phyloP scores from a whole-genome alignment of 257 asterid genomes.

The Cordia subcordata region DNA sequence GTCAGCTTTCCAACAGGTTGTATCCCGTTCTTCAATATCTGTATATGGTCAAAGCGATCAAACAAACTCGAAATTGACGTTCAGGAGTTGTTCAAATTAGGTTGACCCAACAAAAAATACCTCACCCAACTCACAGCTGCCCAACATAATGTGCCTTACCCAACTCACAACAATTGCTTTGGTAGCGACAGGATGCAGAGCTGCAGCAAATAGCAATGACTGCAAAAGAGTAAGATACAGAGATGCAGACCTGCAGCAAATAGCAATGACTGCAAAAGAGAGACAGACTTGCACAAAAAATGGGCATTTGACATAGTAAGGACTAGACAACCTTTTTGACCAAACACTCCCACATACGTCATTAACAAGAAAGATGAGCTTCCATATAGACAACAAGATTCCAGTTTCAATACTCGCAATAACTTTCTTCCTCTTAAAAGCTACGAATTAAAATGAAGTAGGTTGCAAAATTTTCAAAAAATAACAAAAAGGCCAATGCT shows the following conservation, averaged over 20 bases:
- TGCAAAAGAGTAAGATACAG: too few species aligned
- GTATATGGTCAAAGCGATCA: constrained; percentile 15
- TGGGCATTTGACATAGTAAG: constrained; percentile 7
- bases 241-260: constrained; percentile 99
- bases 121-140: too few species aligned
- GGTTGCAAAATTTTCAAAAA: constrained; percentile 1
- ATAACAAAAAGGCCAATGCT: constrained; percentile 16
- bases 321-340: not conserved
- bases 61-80: too few species aligned
- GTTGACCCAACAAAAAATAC: constrained; percentile 10
- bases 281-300: constrained; percentile 11
- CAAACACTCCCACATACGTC: too few species aligned
- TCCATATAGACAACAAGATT: too few species aligned
- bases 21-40: constrained; percentile 96
- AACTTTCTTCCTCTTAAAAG: too few species aligned
- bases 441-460: too few species aligned
- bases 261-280: constrained; percentile 82
- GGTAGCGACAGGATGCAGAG: constrained; percentile 97
- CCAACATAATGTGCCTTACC: too few species aligned
- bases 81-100: not conserved
- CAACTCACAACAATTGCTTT: constrained; percentile 99
- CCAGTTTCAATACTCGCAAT: too few species aligned
- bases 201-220: too few species aligned
- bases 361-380: too few species aligned
- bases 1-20: constrained; percentile 91